These are phyloP conservation scores for Tolypocladium nubicola DNA, from an alignment of 2,329 filamentous ascomycete species.

Conservation along the genomic window DNA sequence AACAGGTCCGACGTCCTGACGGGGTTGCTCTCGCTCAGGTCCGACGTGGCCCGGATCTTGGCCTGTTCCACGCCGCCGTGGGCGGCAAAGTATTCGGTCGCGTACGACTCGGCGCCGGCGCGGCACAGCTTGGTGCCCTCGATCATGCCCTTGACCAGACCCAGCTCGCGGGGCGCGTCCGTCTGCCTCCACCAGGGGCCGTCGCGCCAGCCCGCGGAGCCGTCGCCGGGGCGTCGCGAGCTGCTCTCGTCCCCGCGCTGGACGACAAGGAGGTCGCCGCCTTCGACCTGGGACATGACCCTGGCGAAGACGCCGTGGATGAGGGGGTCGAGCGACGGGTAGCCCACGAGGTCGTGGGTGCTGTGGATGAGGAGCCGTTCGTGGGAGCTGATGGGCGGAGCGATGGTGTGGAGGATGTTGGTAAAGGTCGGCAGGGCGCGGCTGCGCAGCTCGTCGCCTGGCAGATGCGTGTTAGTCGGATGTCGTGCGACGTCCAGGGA, in stretches of 20 bases:
- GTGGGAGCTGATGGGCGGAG: conserved; percentile 91
- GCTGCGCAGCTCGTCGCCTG: conserved; percentile 77
- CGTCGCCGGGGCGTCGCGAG: conserved; percentile 51
- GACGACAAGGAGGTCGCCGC: conserved; percentile 86
- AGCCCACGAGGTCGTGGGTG: conserved; percentile 89
- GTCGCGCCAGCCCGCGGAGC: conserved; percentile 69
- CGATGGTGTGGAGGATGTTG: conserved; percentile 87
- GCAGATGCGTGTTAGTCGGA: background rate
- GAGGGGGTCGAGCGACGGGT: conserved; percentile 86
- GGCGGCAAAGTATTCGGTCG: conserved; percentile 70
- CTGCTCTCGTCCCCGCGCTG: conserved; percentile 84
- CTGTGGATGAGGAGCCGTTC: conserved; percentile 96
- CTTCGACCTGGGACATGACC: conserved; percentile 98
- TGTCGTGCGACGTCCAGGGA: background rate
- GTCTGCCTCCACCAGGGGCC: conserved; percentile 90
- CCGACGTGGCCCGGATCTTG: conserved; percentile 67
- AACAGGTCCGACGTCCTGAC: conserved; percentile 92
- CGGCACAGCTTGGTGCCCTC: conserved; percentile 89
- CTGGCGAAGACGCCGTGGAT: conserved; percentile 86
- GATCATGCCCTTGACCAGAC: conserved; percentile 65
- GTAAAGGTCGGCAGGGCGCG: conserved; percentile 91
- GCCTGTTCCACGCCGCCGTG: conserved; percentile 73
- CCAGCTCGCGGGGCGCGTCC: conserved; percentile 61
- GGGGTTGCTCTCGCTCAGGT: conserved; percentile 74
- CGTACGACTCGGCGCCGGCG: conserved; percentile 80